Evolutionary conservation across 108 stramenopile species (phyloP).

Genomic region (Fragilaria radians): DNA sequence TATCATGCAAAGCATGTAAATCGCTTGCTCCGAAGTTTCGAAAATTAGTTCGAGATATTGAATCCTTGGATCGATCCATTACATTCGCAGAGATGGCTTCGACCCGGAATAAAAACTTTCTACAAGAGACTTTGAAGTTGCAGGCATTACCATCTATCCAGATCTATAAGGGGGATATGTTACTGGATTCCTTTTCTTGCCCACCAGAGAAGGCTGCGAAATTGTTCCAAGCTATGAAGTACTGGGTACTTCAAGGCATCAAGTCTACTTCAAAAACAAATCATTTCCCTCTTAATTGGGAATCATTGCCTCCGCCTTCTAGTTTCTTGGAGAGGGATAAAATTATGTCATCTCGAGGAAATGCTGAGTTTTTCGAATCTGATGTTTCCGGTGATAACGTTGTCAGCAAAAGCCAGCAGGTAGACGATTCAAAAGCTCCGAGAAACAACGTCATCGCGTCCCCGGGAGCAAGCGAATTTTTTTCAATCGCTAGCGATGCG

Average conservation of each 20-base stretch:
- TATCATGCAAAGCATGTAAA: constrained; percentile 65
- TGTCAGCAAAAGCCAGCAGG: not conserved
- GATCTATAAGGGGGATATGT: not conserved
- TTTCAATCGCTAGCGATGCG: not conserved
- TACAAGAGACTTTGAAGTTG: constrained; percentile 15
- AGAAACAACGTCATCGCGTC: not conserved
- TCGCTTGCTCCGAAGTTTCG: constrained; percentile 65
- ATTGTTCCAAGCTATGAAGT: not conserved
- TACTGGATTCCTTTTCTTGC: not conserved
- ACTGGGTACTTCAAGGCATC: not conserved
- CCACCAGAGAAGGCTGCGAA: not conserved
- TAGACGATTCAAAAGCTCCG: not conserved
- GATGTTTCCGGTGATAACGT: not conserved
- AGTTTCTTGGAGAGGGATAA: not conserved
- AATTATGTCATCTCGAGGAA: not conserved
- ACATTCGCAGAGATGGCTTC: constrained; percentile 42
- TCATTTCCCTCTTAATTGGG: not conserved
- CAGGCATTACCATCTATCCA: not conserved
- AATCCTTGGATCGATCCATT: constrained; percentile 23
- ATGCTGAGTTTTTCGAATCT: not conserved
- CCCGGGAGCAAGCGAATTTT: not conserved
- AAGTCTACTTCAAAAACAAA: not conserved
- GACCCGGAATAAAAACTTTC: constrained; percentile 44
- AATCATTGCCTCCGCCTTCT: not conserved
- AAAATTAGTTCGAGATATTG: constrained; percentile 32